Percentiles rank a stretch among this genome's conserved stretches.
phyloP scores from a whole-genome alignment of 2,329 filamentous ascomycete genomes.

The Alternaria angustiovoidea region DNA sequence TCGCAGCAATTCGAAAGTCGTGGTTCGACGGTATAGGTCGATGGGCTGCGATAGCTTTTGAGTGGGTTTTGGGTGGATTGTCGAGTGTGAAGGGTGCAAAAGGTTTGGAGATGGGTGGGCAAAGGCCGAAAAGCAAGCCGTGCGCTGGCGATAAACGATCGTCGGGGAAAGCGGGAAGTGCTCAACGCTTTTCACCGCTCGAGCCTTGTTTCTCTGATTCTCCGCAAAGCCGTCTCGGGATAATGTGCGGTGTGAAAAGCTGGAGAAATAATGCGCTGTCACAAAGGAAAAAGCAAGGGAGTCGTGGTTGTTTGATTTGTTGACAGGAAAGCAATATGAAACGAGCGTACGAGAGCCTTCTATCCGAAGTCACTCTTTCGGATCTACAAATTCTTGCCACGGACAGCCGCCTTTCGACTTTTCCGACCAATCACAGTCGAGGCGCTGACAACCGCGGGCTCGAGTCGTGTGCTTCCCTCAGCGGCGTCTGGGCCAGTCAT shows the following conservation, averaged over 20 bases:
- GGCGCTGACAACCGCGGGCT: conserved; percentile 4
- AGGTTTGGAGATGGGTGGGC: conserved; percentile 24
- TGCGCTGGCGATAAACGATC: conserved; percentile 23
- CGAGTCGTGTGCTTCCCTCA: conserved; percentile 20
- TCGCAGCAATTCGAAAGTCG: not conserved
- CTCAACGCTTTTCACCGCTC: conserved; percentile 24
- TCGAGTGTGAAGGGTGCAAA: conserved; percentile 20
- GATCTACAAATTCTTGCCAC: conserved; percentile 21
- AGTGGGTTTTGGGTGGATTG: conserved; percentile 17
- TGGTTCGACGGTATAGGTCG: not conserved
- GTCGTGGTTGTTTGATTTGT: conserved; percentile 3
- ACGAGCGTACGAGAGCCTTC: conserved; percentile 7
- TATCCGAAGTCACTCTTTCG: not conserved
- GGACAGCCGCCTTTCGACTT: not conserved
- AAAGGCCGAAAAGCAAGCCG: conserved; percentile 27
- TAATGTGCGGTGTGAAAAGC: conserved; percentile 12
- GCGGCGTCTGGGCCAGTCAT: conserved; percentile 12
- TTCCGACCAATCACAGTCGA: conserved; percentile 19
- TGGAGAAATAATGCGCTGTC: conserved; percentile 9
- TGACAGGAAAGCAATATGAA: conserved; percentile 3
- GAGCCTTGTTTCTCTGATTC: conserved; percentile 10
- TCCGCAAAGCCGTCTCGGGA: not conserved
- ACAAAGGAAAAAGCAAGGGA: conserved; percentile 2
- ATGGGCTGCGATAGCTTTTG: conserved; percentile 14
- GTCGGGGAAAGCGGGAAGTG: conserved; percentile 24